Conservation (phyloP, 305 asterid species). For the Striga hermonthica region DNA sequence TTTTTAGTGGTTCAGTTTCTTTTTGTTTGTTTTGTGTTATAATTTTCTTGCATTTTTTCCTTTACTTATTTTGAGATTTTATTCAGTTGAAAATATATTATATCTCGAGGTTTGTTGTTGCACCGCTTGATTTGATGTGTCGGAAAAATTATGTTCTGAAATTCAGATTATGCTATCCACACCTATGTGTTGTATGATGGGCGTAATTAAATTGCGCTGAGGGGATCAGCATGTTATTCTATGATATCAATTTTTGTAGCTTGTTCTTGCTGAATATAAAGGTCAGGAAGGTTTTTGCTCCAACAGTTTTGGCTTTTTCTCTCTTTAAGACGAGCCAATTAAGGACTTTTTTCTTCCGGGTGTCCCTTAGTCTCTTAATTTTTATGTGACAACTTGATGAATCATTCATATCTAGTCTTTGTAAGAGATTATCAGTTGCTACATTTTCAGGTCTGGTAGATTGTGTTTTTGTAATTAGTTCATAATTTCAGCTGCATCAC, state of each 20-base stretch:
- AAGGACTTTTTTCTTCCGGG: no score
- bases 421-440: not conserved
- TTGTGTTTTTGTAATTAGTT: not conserved
- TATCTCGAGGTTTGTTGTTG: not conserved
- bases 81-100: constrained; percentile 1
- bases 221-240: no score
- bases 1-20: no score
- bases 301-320: no score
- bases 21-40: not conserved
- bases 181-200: not conserved
- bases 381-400: not conserved
- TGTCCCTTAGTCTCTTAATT: no score
- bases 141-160: not conserved
- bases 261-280: no score
- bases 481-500: not conserved
- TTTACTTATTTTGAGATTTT: not conserved
- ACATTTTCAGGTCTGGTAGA: not conserved
- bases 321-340: no score
- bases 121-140: constrained; percentile 11
- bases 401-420: not conserved
- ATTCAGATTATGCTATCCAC: not conserved
- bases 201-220: not conserved
- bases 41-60: not conserved
- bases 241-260: no score
- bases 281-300: no score